These are phyloP conservation scores for Fusarium buxicola DNA, from an alignment of 2,329 filamentous ascomycete genomes.

Conservation along the genomic window DNA sequence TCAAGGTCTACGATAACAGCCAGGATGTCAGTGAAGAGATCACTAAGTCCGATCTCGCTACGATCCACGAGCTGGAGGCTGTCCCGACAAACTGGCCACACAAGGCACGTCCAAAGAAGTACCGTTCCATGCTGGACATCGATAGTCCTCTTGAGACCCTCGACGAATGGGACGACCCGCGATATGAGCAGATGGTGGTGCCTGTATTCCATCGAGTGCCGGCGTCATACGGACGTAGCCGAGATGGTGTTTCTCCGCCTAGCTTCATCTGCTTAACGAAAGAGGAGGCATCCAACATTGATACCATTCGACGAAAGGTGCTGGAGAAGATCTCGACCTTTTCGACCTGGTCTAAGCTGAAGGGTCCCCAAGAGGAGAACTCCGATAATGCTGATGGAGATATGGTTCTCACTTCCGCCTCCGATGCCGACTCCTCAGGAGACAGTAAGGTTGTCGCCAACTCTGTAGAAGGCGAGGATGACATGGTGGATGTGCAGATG, in stretches of 20 bases:
- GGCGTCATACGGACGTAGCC: conserved; percentile 46
- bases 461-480: conserved; percentile 89
- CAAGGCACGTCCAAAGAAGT: conserved; percentile 60
- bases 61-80: conserved; percentile 81
- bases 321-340: conserved; percentile 80
- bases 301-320: conserved; percentile 82
- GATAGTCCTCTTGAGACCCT: conserved; percentile 54
- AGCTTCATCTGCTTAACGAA: conserved; percentile 81
- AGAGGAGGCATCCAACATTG: conserved; percentile 75
- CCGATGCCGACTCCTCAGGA: conserved; percentile 73
- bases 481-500: conserved; percentile 91
- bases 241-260: conserved; percentile 58
- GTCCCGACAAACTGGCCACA: conserved; percentile 81
- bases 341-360: conserved; percentile 76
- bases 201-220: conserved; percentile 73
- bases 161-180: conserved; percentile 69
- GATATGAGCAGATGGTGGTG: conserved; percentile 75
- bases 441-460: conserved; percentile 79
- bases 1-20: conserved; percentile 83
- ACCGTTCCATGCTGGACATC: conserved; percentile 63
- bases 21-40: conserved; percentile 79
- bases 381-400: conserved; percentile 73
- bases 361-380: conserved; percentile 60
- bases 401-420: conserved; percentile 72
- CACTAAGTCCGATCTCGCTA: conserved; percentile 70